Evolutionary conservation across 331 rosid genomes (phyloP).

Genomic region (Erythrophleum ivorense): DNA sequence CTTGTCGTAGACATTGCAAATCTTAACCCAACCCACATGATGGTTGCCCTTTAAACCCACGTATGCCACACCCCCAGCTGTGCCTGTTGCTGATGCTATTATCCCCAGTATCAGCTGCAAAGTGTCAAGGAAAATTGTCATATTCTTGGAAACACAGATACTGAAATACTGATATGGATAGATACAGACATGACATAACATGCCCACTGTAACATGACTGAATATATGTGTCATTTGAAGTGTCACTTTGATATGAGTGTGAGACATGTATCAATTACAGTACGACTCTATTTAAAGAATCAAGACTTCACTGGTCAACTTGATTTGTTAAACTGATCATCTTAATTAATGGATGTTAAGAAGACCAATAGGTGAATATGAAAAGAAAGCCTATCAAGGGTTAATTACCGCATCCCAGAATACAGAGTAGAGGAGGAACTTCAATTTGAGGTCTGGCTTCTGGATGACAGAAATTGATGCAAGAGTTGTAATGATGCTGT

Average conservation of each 20-base stretch:
- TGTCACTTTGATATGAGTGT: background rate
- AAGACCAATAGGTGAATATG: constrained; percentile 10
- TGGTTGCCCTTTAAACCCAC: constrained; percentile 78
- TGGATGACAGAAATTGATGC: constrained; percentile 61
- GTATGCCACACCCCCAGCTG: constrained; percentile 76
- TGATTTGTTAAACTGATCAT: background rate
- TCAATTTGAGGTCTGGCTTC: constrained; percentile 57
- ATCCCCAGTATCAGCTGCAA: constrained; percentile 79
- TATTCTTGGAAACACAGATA: background rate
- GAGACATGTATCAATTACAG: background rate
- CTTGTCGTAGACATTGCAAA: constrained; percentile 66
- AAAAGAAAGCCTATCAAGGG: background rate
- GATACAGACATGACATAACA: background rate
- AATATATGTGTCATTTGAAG: background rate
- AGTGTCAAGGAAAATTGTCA: constrained; percentile 1
- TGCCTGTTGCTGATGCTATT: constrained; percentile 77
- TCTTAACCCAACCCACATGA: constrained; percentile 64
- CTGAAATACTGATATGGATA: background rate
- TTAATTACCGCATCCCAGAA: constrained; percentile 70
- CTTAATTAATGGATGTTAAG: background rate
- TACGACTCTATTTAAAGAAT: background rate
- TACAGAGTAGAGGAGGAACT: constrained; percentile 56
- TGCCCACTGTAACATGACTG: background rate
- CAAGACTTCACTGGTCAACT: background rate
- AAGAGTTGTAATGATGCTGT: constrained; percentile 58